Percentiles rank a stretch among this genome's conserved stretches.
Evolutionary conservation across 352 stramenopile genomes (phyloP).

Genomic region (Globisporangium uncinulatum): DNA sequence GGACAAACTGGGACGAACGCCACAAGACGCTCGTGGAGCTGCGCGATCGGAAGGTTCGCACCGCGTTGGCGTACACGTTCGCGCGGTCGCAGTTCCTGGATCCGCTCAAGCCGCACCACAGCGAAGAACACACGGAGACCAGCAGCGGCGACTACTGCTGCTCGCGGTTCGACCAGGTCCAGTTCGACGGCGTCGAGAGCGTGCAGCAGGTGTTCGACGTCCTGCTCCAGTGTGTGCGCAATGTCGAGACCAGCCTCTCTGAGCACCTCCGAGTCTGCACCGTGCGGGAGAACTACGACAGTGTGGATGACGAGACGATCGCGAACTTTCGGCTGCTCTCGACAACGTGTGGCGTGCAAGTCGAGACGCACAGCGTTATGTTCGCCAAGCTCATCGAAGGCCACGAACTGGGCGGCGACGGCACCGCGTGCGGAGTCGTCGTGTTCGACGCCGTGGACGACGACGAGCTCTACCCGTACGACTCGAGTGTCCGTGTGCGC

Average conservation of each 20-base stretch:
- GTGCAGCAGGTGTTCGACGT: slow-evolving; percentile 33
- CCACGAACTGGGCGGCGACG: not conserved
- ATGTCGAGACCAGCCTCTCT: slow-evolving; percentile 39
- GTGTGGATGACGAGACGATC: slow-evolving; percentile 12
- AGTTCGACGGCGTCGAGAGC: slow-evolving; percentile 15
- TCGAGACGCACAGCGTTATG: slow-evolving; percentile 37
- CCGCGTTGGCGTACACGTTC: not conserved
- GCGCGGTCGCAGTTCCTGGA: slow-evolving; percentile 1
- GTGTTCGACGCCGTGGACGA: slow-evolving; percentile 35
- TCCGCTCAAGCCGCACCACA: slow-evolving; percentile 22
- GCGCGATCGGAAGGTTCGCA: slow-evolving; percentile 1
- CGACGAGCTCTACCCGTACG: slow-evolving; percentile 48
- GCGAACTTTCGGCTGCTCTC: slow-evolving; percentile 26
- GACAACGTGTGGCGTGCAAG: slow-evolving; percentile 16
- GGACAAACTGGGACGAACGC: slow-evolving; percentile 15
- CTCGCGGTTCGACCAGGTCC: slow-evolving; percentile 32
- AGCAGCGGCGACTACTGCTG: slow-evolving; percentile 26
- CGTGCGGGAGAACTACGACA: slow-evolving; percentile 29
- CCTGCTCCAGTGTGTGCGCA: slow-evolving; percentile 23
- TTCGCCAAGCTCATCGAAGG: slow-evolving; percentile 18
- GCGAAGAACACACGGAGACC: slow-evolving; percentile 16
- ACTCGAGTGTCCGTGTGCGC: slow-evolving; percentile 15
- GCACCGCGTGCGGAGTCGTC: slow-evolving; percentile 16
- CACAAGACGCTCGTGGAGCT: not conserved
- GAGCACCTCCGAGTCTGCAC: slow-evolving; percentile 33